Percentiles rank a stretch among this genome's conserved stretches.
phyloP scores from a whole-genome alignment of 192 early-diverging fungal genomes.

The Entrophospora sp. region DNA sequence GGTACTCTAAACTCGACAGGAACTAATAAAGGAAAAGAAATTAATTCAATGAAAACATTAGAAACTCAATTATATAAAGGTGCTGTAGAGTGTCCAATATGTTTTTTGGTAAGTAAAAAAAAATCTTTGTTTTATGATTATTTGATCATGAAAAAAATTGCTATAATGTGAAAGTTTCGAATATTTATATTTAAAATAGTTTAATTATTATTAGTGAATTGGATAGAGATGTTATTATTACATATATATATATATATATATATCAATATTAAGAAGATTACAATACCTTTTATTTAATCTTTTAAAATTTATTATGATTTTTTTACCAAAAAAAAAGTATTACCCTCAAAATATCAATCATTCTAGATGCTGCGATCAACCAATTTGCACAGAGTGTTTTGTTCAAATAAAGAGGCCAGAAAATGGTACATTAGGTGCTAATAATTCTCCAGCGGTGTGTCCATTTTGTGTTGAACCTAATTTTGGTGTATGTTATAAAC shows the following conservation, averaged over 20 bases:
- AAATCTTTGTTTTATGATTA: no score
- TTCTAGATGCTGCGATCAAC: constrained; percentile 88
- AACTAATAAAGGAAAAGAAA: constrained; percentile 20
- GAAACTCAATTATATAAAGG: constrained; percentile 42
- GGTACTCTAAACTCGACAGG: constrained; percentile 14
- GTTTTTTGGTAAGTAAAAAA: constrained; percentile 69
- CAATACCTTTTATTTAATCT: no score
- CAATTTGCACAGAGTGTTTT: constrained; percentile 96
- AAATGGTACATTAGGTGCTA: constrained; percentile 46
- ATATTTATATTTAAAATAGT: background rate
- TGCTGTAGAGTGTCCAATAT: constrained; percentile 89
- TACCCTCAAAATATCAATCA: constrained; percentile 90
- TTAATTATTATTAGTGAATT: background rate
- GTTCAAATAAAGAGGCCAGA: constrained; percentile 86
- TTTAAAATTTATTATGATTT: no score
- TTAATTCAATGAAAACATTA: constrained; percentile 15
- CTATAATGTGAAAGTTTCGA: no score
- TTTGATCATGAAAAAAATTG: no score
- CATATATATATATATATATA: background rate
- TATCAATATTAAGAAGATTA: no score
- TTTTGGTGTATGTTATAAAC: constrained; percentile 72
- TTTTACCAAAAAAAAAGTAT: constrained; percentile 56
- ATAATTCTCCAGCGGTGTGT: constrained; percentile 58
- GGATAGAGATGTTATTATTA: background rate
- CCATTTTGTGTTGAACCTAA: constrained; percentile 84